phyloP scores from a whole-genome alignment of 495 filamentous ascomycete genomes.

The Rostrohypoxylon terebratum region DNA sequence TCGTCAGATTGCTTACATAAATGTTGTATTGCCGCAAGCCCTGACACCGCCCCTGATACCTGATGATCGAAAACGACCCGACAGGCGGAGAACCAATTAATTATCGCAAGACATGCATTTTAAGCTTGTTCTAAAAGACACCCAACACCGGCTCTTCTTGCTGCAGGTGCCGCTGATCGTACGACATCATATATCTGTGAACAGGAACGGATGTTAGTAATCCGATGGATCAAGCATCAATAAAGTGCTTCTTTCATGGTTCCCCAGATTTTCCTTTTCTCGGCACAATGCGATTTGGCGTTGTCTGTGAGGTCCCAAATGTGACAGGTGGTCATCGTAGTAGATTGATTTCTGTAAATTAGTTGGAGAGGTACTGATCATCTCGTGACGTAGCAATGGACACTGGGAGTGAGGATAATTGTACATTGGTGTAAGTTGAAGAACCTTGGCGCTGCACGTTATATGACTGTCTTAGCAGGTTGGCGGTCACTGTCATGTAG shows the following conservation, averaged over 20 bases:
- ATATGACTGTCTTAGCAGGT: background rate
- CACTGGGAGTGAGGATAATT: slow-evolving; percentile 27
- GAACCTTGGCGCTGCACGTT: slow-evolving; percentile 19
- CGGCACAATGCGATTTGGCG: slow-evolving; percentile 22
- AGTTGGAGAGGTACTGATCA: slow-evolving; percentile 5
- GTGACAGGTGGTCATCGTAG: slow-evolving; percentile 14
- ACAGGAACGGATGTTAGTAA: slow-evolving; percentile 16
- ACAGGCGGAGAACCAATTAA: slow-evolving; percentile 26
- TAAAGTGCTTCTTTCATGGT: slow-evolving; percentile 29
- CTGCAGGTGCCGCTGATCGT: slow-evolving; percentile 21
- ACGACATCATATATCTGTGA: slow-evolving; percentile 15
- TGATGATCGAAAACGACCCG: slow-evolving; percentile 23
- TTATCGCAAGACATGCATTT: slow-evolving; percentile 21
- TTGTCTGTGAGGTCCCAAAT: slow-evolving; percentile 16
- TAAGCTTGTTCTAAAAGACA: slow-evolving; percentile 21
- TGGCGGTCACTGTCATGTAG: slow-evolving; percentile 9
- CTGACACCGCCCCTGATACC: background rate
- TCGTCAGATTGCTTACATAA: slow-evolving; percentile 14
- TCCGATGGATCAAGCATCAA: slow-evolving; percentile 35
- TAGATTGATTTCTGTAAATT: slow-evolving; percentile 35
- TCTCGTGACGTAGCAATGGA: slow-evolving; percentile 5
- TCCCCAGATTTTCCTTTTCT: slow-evolving; percentile 39
- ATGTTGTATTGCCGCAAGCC: slow-evolving; percentile 17
- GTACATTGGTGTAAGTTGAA: slow-evolving; percentile 29
- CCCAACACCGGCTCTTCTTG: slow-evolving; percentile 18